These are phyloP conservation scores for Solanum microdontum DNA, from an alignment of 257 asterid species.

Conservation along the genomic window DNA sequence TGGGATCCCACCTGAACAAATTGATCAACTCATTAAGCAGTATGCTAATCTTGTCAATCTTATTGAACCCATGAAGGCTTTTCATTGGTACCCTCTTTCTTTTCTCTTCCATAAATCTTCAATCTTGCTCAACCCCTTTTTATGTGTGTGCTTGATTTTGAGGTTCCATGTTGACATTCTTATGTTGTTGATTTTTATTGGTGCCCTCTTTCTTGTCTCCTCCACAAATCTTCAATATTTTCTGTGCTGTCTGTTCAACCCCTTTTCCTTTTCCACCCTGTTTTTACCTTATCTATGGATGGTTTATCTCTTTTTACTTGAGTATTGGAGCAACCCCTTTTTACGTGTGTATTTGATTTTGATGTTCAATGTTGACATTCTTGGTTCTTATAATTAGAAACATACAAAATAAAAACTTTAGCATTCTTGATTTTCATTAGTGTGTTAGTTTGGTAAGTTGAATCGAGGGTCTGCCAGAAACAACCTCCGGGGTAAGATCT, in stretches of 20 bases:
- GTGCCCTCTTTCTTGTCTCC: neutral
- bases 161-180: neutral
- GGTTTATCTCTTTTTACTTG: neutral
- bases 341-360: neutral
- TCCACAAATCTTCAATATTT: neutral
- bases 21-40: constrained; percentile 37
- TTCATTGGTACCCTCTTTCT: constrained; percentile 30
- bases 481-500: neutral
- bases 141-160: neutral
- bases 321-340: neutral
- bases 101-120: neutral
- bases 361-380: neutral
- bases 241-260: neutral
- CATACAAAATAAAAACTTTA: neutral
- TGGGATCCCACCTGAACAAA: constrained; percentile 37
- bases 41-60: constrained; percentile 75
- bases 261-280: neutral
- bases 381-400: neutral
- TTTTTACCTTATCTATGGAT: neutral
- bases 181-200: neutral
- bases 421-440: neutral
- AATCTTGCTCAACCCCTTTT: neutral
- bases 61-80: constrained; percentile 62
- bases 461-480: neutral
- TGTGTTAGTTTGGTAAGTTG: neutral